Evolutionary conservation across 176 grass and related monocot species (phyloP).

Genomic region (Musa itinerans): DNA sequence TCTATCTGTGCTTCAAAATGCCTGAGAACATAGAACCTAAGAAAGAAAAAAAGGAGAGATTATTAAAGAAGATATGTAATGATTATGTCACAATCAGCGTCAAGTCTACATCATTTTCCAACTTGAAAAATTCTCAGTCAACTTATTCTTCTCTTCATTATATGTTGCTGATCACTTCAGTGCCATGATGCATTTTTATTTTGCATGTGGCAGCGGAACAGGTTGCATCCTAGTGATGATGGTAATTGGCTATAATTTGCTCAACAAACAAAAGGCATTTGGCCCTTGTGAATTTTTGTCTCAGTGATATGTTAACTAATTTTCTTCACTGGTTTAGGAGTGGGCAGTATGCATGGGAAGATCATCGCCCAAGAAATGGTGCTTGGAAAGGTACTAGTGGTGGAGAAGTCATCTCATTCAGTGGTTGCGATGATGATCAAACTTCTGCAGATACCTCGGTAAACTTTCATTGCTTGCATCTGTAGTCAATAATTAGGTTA

Average conservation of each 20-base stretch:
- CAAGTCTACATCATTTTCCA: too few relatives aligned
- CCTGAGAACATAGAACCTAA: not conserved
- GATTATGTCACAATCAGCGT: too few relatives aligned
- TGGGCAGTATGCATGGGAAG: slow-evolving; percentile 87
- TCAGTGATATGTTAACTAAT: not conserved
- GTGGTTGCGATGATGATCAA: slow-evolving; percentile 88
- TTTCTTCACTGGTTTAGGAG: slow-evolving; percentile 32
- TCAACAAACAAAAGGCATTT: not conserved
- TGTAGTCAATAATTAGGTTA: not conserved
- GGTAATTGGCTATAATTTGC: not conserved
- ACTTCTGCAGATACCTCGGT: slow-evolving; percentile 95
- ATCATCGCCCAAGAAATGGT: slow-evolving; percentile 77
- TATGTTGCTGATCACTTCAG: too few relatives aligned
- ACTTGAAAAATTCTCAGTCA: too few relatives aligned
- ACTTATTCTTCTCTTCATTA: too few relatives aligned
- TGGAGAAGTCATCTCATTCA: slow-evolving; percentile 94
- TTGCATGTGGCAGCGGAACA: too few relatives aligned
- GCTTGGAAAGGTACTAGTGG: slow-evolving; percentile 92
- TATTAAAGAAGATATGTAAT: too few relatives aligned
- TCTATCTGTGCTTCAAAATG: not conserved
- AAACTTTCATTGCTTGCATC: slow-evolving; percentile 30
- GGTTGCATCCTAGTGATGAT: too few relatives aligned
- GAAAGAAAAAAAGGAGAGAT: not conserved
- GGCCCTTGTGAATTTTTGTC: not conserved
- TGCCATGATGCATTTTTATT: too few relatives aligned